Percentiles rank a stretch among this genome's conserved stretches.
These are phyloP conservation scores for Corymbia calophylla DNA, from an alignment of 441 rosid species.

Conservation along the genomic window DNA sequence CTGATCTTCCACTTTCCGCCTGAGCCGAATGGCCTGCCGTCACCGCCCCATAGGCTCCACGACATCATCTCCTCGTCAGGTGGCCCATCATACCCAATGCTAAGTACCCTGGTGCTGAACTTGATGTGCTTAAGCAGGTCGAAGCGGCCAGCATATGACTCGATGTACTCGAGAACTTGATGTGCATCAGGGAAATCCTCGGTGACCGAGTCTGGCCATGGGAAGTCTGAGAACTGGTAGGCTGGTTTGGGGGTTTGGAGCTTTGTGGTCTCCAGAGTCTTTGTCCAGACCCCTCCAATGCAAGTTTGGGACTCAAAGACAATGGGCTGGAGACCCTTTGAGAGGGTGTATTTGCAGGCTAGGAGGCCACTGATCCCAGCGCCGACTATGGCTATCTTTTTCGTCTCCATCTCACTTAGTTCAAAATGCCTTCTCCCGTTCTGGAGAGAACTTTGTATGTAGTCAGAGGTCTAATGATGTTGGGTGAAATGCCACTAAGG, in stretches of 20 bases:
- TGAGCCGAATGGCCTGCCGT: background rate
- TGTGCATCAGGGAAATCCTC: conserved; percentile 13
- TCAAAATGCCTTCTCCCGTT: background rate
- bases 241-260: conserved; percentile 13
- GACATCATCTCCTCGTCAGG: background rate
- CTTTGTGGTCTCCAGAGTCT: conserved; percentile 19
- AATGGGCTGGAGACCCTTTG: conserved; percentile 24
- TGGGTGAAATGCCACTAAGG: too few relatives aligned
- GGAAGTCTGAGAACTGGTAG: conserved; percentile 36
- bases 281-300: conserved; percentile 37
- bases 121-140: conserved; percentile 17
- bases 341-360: conserved; percentile 26
- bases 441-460: background rate
- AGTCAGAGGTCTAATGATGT: too few relatives aligned
- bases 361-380: conserved; percentile 39
- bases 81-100: conserved; percentile 6
- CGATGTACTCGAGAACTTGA: conserved; percentile 12
- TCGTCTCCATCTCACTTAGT: background rate
- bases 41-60: conserved; percentile 6
- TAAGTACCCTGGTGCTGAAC: conserved; percentile 19
- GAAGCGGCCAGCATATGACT: conserved; percentile 23
- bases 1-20: conserved; percentile 10
- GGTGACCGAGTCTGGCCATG: conserved; percentile 23
- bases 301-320: conserved; percentile 23
- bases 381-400: conserved; percentile 27